Evolutionary conservation across 2,329 filamentous ascomycete species (phyloP).

Genomic region (Fonsecaea monophora): DNA sequence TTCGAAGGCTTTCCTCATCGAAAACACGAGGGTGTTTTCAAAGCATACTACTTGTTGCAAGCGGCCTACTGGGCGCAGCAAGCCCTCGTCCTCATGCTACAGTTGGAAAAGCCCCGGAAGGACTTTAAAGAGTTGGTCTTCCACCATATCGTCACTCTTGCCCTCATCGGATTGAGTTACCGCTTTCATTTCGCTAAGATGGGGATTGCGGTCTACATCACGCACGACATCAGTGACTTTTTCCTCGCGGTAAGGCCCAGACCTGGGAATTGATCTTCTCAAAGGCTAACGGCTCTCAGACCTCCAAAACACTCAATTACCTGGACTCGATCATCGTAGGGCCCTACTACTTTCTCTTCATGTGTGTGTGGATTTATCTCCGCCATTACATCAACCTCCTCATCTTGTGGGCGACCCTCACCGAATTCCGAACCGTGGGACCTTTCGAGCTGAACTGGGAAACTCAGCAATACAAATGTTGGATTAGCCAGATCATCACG

Average conservation of each 20-base stretch:
- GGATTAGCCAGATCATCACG: constrained; percentile 45
- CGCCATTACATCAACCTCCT: constrained; percentile 68
- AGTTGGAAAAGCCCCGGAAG: constrained; percentile 85
- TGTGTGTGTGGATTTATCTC: constrained; percentile 80
- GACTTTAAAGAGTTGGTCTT: constrained; percentile 88
- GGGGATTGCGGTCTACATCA: constrained; percentile 84
- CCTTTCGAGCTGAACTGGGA: constrained; percentile 48
- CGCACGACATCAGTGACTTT: constrained; percentile 88
- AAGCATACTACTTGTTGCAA: constrained; percentile 90
- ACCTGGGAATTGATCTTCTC: constrained; percentile 14
- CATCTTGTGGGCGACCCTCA: constrained; percentile 45
- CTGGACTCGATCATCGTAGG: constrained; percentile 73
- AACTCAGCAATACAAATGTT: constrained; percentile 47
- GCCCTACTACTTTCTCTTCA: constrained; percentile 80
- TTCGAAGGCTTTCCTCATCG: constrained; percentile 82
- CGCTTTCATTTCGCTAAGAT: constrained; percentile 93
- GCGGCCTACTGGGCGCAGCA: constrained; percentile 91
- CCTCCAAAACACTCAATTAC: constrained; percentile 86
- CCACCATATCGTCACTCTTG: constrained; percentile 82
- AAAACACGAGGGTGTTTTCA: constrained; percentile 76
- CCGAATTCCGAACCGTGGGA: constrained; percentile 46
- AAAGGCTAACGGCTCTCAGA: constrained; percentile 55
- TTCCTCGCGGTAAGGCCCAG: constrained; percentile 75
- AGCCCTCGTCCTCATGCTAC: constrained; percentile 78
- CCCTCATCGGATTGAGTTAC: constrained; percentile 80